Evolutionary conservation across 208 protist genomes (phyloP), one percentile per base, ranked within the genome.

Genomic region (Acanthamoeba sp.): DNA sequence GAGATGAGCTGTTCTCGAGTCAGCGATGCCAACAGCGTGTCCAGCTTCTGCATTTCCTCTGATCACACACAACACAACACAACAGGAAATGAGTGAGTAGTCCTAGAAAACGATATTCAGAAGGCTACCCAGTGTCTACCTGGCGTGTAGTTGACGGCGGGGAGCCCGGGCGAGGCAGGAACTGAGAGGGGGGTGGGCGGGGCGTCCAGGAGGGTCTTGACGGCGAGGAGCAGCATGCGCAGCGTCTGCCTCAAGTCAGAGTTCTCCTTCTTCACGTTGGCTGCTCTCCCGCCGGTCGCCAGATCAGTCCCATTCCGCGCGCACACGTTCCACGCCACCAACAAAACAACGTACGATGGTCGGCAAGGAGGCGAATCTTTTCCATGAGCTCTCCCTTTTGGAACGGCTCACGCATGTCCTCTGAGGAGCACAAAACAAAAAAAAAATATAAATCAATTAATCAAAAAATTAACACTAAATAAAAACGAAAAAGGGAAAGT

Each of bases 211-310:
- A 78, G 69, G 34, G n/a, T 48, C 69, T 78, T 78, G 34, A 78
- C 69, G 1, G 69, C 69, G 38, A 78, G 69, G 14, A 78, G 69
- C 29, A 78, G 36, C 69, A 78, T 78, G 16, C 69, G 69, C 38
- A 78, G 69, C 36, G 69, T 45, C 69, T 78, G 69, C 38, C 69
- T 14, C 3, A 78, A 1, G 7, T 38, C 22, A 29, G 69, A 78
- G 38, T 78, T 78, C 69, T 78, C 69, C 34, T 45, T 78, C 38
- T 78, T 29, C 38, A 78, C 69, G 69, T 78, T 78, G 36, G 69
- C 69, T 78, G 59, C 20, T 66, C 20, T 32, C 27, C 59, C 50
- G 16, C 7, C 7, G 12, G 50, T 16, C 9, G 22, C 50, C 3
- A 57, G 3, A 66, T 66, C 27, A 66, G 2, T 57, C 50, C 50